Base-by-base conservation (phyloP, 176 grass and related monocot genomes). In the Zea luxurians region DNA sequence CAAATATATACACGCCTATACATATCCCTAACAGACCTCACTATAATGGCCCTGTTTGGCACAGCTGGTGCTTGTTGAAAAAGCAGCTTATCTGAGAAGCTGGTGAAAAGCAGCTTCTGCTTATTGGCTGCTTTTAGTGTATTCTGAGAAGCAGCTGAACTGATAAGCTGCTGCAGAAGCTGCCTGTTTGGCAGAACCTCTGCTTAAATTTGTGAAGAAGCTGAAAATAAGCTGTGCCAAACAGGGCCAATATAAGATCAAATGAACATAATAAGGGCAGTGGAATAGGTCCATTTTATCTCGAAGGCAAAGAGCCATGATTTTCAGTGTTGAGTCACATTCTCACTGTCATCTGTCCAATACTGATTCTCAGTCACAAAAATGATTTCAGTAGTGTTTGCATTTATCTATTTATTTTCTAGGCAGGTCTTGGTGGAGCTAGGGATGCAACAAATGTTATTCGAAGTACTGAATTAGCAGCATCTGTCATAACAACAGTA, bases 381-480 rank as follows among this genome's bases (percentile, higher is more conserved):
- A 49, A 37, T 18, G 3, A 66, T 66, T 10, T 53, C 35, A 66
- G 10, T 52, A 49, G 65, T 53, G 61, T 27, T 65, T 78, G 62
- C 17, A 12, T 53, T 62, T 84, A 4, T 74, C 38, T 77, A 75
- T 67, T 71, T 70, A 52, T 62, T 87, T 57, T n/a, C 79, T 82
- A 97, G 95, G 91, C 91, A 70, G 95, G 91, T 47, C 88, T 97
- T 37, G 95, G 95, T 8, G 95, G 95, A 86, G 95, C 95, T 70
- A 97, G 95, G 82, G 95, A 97, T 78, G 95, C 95, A 62, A 97
- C 95, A 80, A 98, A 98, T 83, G 85, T 92, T 38, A 90, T 98
- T 83, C 80, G 76, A 61, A 94, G 65, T 74, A 88, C 61, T 83
- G 89, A 98, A 86, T 64, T 98, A 73, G 83, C 85, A 84, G 78